Percentiles rank a stretch among this genome's conserved stretches.
Evolutionary conservation across 1,139 yeast genomes (phyloP).

Genomic region (Chernovozyma sophiae-reginae): DNA sequence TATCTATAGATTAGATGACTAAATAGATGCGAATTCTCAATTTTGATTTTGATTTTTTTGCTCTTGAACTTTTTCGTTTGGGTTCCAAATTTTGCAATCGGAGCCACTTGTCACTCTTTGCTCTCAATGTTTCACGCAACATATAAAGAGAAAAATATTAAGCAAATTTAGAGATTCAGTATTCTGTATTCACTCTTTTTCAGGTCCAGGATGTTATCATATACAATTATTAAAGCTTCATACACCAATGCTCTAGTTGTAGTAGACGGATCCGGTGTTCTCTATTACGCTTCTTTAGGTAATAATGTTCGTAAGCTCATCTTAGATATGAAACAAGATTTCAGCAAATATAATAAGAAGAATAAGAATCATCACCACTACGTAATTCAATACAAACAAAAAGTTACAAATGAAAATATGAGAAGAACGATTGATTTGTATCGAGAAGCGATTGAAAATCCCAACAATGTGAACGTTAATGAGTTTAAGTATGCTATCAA

Average conservation of each 20-base stretch:
- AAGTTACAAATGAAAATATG: conserved; percentile 6
- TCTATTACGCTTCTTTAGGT: conserved; percentile 22
- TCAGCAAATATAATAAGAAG: conserved; percentile 7
- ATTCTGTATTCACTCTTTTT: too few species aligned
- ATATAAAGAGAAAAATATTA: not conserved
- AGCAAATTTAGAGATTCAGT: not conserved
- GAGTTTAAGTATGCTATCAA: conserved; percentile 12
- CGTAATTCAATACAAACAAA: not conserved
- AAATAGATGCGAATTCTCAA: too few species aligned
- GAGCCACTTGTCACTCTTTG: too few species aligned
- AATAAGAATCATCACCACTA: conserved; percentile 1
- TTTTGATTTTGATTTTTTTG: too few species aligned
- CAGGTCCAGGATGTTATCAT: conserved; percentile 13
- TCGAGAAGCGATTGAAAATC: conserved; percentile 12
- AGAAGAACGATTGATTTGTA: conserved; percentile 11
- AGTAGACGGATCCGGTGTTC: conserved; percentile 14
- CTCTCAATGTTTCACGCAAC: conserved; percentile 2
- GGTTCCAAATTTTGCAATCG: too few species aligned
- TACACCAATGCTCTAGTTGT: conserved; percentile 14
- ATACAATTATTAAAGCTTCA: conserved; percentile 7
- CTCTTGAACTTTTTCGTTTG: too few species aligned
- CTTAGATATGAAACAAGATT: conserved; percentile 15
- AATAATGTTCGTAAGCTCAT: conserved; percentile 7
- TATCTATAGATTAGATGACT: too few species aligned
- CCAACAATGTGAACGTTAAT: conserved; percentile 7